phyloP scores from a whole-genome alignment of 352 stramenopile genomes.

The Phytophthora pseudosyringae region DNA sequence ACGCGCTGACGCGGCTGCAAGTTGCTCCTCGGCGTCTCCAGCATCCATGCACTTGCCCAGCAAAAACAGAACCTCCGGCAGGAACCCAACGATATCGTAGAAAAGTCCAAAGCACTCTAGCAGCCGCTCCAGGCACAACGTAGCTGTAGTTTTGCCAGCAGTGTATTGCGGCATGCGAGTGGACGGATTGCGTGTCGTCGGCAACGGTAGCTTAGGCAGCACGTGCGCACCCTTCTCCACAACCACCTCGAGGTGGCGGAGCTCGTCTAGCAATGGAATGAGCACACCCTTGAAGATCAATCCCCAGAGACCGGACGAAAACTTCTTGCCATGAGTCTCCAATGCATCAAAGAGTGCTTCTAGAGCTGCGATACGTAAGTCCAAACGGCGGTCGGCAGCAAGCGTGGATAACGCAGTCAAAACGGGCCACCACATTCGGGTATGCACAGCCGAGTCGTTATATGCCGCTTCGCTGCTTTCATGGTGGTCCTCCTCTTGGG shows the following conservation, averaged over 20 bases:
- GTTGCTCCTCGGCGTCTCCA: slow-evolving; percentile 68
- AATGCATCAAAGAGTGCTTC: slow-evolving; percentile 80
- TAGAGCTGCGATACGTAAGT: slow-evolving; percentile 85
- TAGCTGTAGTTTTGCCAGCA: slow-evolving; percentile 61
- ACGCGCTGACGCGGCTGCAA: slow-evolving; percentile 62
- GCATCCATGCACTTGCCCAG: slow-evolving; percentile 84
- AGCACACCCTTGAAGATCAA: slow-evolving; percentile 89
- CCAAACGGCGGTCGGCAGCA: slow-evolving; percentile 89
- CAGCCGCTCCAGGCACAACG: slow-evolving; percentile 68
- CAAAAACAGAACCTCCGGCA: slow-evolving; percentile 80
- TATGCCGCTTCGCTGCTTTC: slow-evolving; percentile 43
- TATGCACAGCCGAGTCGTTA: slow-evolving; percentile 77
- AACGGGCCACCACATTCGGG: slow-evolving; percentile 94
- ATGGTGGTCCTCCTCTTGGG: slow-evolving; percentile 9
- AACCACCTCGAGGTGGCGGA: slow-evolving; percentile 71
- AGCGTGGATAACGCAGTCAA: slow-evolving; percentile 96
- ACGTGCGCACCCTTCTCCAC: slow-evolving; percentile 51
- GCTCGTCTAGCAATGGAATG: slow-evolving; percentile 82
- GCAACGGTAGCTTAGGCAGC: slow-evolving; percentile 51
- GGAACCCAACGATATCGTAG: slow-evolving; percentile 80
- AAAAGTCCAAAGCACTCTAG: slow-evolving; percentile 80
- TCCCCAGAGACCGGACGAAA: slow-evolving; percentile 79
- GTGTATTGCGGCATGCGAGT: slow-evolving; percentile 45
- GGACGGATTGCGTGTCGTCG: slow-evolving; percentile 10
- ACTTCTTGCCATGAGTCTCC: slow-evolving; percentile 69